Evolutionary conservation across 306 rosid genomes (phyloP).

Genomic region (Bauhinia variegata): DNA sequence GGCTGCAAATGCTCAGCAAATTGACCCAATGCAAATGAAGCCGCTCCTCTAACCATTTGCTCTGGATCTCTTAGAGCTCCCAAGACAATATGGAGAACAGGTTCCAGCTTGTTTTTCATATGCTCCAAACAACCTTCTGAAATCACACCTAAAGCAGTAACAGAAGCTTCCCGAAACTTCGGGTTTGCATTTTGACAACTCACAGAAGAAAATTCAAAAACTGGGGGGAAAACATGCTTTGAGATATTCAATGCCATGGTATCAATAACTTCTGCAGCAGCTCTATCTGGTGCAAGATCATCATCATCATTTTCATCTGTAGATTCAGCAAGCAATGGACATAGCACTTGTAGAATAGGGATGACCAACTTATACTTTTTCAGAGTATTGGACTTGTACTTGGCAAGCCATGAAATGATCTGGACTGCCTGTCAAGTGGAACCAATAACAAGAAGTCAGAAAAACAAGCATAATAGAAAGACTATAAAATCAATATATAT

Average conservation of each 20-base stretch:
- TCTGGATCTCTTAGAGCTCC: constrained; percentile 96
- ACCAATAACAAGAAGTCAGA: constrained; percentile 35
- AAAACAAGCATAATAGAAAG: constrained; percentile 29
- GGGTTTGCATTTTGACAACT: constrained; percentile 89
- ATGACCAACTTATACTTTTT: constrained; percentile 84
- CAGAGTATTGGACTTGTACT: constrained; percentile 82
- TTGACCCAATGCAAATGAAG: constrained; percentile 98
- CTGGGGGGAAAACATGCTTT: constrained; percentile 81
- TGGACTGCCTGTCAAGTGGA: constrained; percentile 78
- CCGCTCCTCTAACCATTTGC: constrained; percentile 98
- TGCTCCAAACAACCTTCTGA: constrained; percentile 96
- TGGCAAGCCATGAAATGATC: constrained; percentile 94
- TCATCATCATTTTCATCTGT: constrained; percentile 78
- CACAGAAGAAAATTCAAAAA: constrained; percentile 83
- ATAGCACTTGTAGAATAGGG: constrained; percentile 88
- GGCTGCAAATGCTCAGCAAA: constrained; percentile 97
- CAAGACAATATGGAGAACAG: constrained; percentile 86
- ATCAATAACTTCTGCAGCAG: constrained; percentile 97
- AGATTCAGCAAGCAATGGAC: constrained; percentile 95
- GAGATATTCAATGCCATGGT: constrained; percentile 92
- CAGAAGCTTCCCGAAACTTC: constrained; percentile 96
- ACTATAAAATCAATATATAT: constrained; percentile 17
- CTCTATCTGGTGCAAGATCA: constrained; percentile 97
- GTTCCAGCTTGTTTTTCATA: constrained; percentile 83
- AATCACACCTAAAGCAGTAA: constrained; percentile 87